Evolutionary conservation across 768 basidiomycete genomes (phyloP).

Genomic region (Russula ochroleuca): DNA sequence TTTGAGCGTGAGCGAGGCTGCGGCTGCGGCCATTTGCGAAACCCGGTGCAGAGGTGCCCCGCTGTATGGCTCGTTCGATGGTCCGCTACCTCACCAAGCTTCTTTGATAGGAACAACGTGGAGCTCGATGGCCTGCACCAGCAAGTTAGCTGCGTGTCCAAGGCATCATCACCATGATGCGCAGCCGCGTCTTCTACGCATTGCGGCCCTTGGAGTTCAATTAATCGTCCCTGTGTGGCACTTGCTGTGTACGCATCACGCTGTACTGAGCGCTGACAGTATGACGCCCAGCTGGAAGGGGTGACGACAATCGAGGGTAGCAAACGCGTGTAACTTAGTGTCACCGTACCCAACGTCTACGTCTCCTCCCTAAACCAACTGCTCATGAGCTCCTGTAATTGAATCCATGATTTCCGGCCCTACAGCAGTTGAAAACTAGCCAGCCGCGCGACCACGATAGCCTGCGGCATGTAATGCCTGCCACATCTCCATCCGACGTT

Average conservation of each 20-base stretch:
- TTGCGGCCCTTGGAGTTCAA: neutral
- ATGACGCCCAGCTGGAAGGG: neutral
- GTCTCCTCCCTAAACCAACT: neutral
- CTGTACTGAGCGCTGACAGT: neutral
- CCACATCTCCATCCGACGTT: neutral
- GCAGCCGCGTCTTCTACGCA: neutral
- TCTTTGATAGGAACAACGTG: neutral
- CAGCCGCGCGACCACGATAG: neutral
- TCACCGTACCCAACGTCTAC: neutral
- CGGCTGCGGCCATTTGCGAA: neutral
- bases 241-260: too few species aligned
- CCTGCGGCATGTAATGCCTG: neutral
- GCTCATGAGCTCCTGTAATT: neutral
- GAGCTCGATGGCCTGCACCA: neutral
- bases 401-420: neutral
- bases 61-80: neutral
- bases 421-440: neutral
- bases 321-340: neutral
- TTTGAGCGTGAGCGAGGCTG: slow-evolving; percentile 3
- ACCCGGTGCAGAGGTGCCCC: neutral
- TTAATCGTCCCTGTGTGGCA: neutral
- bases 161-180: neutral
- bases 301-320: neutral
- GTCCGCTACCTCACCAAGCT: neutral
- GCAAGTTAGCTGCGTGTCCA: neutral